Conservation (phyloP, 371 early-diverging fungal species). For the Rhizopus microsporus region DNA sequence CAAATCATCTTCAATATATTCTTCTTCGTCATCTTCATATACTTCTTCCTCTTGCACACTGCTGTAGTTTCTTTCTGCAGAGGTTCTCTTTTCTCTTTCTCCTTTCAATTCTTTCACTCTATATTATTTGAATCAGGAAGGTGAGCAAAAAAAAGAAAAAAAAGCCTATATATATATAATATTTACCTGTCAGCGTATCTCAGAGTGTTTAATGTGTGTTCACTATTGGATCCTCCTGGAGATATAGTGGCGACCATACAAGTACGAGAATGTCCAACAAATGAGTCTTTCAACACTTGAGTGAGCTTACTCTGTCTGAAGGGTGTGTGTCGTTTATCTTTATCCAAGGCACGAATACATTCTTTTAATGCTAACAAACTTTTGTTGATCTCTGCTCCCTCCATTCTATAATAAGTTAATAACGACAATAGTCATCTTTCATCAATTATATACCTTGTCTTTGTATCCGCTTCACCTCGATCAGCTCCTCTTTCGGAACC, state of each 20-base stretch:
- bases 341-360: constrained; percentile 96
- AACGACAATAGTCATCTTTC: constrained; percentile 18
- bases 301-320: constrained; percentile 98
- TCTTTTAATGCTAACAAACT: constrained; percentile 96
- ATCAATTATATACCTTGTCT: constrained; percentile 78
- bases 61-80: constrained; percentile 7
- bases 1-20: constrained; percentile 26
- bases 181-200: constrained; percentile 86
- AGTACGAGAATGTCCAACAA: constrained; percentile 95
- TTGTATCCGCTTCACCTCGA: constrained; percentile 87
- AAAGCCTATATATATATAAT: neutral
- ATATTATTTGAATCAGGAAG: neutral
- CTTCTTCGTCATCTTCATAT: constrained; percentile 26
- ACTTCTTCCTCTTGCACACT: constrained; percentile 8
- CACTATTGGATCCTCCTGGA: constrained; percentile 89
- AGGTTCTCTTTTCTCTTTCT: constrained; percentile 37
- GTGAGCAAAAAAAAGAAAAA: neutral
- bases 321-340: constrained; percentile 91
- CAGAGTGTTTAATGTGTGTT: constrained; percentile 98
- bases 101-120: constrained; percentile 91
- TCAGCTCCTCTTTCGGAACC: constrained; percentile 98
- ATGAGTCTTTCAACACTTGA: constrained; percentile 95
- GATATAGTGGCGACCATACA: constrained; percentile 98
- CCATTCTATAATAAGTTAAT: constrained; percentile 64
- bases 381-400: constrained; percentile 99